These are phyloP conservation scores for Ophiosphaerella korrae DNA, from an alignment of 2,329 filamentous ascomycete genomes.

Conservation along the genomic window DNA sequence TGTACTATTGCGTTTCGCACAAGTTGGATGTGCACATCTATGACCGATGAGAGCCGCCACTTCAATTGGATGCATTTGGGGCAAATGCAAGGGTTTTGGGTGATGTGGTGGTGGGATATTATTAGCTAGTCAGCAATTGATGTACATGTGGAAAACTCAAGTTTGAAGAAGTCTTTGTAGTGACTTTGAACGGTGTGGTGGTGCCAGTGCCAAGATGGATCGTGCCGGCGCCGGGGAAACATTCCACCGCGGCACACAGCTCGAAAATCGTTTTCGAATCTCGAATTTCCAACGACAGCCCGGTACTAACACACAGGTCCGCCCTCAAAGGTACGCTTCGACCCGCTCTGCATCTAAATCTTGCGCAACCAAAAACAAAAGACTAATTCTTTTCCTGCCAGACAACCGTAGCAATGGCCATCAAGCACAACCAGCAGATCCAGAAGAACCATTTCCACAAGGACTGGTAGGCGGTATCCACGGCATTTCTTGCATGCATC, in stretches of 20 bases:
- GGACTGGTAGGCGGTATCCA: constrained; percentile 63
- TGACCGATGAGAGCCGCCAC: background rate
- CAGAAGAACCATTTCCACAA: constrained; percentile 75
- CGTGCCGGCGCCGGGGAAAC: constrained; percentile 18
- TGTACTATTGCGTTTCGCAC: background rate
- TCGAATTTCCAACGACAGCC: constrained; percentile 21
- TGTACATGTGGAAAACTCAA: background rate
- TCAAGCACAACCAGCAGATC: constrained; percentile 99
- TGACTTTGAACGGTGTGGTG: background rate
- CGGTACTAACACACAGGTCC: constrained; percentile 43
- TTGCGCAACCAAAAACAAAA: constrained; percentile 4
- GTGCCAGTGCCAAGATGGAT: constrained; percentile 9
- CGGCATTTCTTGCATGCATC: constrained; percentile 1
- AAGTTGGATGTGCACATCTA: background rate
- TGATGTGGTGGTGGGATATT: background rate
- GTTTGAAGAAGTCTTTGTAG: background rate
- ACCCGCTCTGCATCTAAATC: constrained; percentile 1
- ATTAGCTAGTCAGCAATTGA: background rate
- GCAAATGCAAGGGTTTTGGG: background rate
- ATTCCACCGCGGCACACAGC: constrained; percentile 24
- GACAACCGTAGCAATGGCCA: constrained; percentile 65
- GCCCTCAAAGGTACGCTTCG: constrained; percentile 33
- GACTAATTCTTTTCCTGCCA: constrained; percentile 11
- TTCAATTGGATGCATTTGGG: background rate
- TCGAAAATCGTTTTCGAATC: constrained; percentile 20